Evolutionary conservation across 441 rosid species (phyloP).

Genomic region (Adansonia madagascariensis): DNA sequence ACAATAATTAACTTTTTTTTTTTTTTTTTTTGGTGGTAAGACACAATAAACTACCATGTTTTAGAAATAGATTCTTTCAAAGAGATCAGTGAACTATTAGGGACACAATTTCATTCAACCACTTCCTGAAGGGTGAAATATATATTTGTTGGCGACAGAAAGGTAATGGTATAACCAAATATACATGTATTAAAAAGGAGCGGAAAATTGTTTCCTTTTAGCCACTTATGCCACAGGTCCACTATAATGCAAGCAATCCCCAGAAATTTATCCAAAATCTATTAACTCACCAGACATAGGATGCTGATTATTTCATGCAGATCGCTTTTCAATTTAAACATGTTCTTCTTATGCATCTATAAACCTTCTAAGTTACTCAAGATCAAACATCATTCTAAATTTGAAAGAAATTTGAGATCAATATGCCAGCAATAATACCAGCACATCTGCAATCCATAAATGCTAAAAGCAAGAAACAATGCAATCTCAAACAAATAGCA

Average conservation of each 20-base stretch:
- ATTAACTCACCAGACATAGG: conserved; percentile 10
- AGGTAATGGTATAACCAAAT: not conserved
- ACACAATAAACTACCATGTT: conserved; percentile 2
- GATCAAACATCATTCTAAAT: conserved; percentile 5
- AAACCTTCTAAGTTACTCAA: conserved; percentile 15
- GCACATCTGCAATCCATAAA: not conserved
- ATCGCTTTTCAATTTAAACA: conserved; percentile 7
- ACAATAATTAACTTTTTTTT: not conserved
- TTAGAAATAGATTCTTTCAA: conserved; percentile 13
- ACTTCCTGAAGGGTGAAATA: not conserved
- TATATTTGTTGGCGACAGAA: not conserved
- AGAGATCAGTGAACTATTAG: conserved; percentile 3
- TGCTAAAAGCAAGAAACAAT: conserved; percentile 14
- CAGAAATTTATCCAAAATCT: not conserved
- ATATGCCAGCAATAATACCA: not conserved
- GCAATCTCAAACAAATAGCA: not conserved
- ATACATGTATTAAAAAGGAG: not conserved
- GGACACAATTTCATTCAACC: conserved; percentile 10
- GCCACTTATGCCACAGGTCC: conserved; percentile 11
- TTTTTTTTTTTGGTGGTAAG: not conserved
- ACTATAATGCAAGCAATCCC: not conserved
- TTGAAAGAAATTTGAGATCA: conserved; percentile 16
- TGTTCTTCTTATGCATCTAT: not conserved
- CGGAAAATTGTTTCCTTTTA: not conserved
- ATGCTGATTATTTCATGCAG: conserved; percentile 1